Base-by-base conservation (phyloP, 2,329 filamentous ascomycete species). In the Epicoccum sorghinum region DNA sequence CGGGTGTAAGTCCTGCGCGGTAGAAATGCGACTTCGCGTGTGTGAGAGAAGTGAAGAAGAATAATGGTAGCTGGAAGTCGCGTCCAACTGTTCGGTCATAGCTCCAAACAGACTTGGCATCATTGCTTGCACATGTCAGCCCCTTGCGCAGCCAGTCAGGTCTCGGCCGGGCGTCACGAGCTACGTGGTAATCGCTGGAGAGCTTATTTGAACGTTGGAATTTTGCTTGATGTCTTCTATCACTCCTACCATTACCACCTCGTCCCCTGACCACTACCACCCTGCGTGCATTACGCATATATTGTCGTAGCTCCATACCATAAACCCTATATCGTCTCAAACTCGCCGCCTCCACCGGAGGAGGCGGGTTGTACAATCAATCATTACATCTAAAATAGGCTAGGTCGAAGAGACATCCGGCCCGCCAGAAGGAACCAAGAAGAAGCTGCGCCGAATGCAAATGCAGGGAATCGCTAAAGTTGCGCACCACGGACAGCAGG, bases 341-440 rank as follows among this genome's bases (percentile, higher is more conserved):
- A 60, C 35, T 41, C 27, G 6, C 54, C 51, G 47, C 36, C 44
- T 49, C 57, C 45, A 46, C 23, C 56, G 23, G 41, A 35, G 42
- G 56, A 61, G 52, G 43, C 58, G 57, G 54, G 56, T 48, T 52
- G 55, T 58, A 52, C 66, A 65, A 64, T 68, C 68, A 70, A 64
- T 68, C 68, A 70, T 68, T 65, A 63, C 60, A 53, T 53, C 67
- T 56, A 66, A 68, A 63, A 44, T 56, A 41, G 50, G 52, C 55
- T 59, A 53, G 60, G 53, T 61, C 45, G 46, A 44, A 40, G 47
- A 44, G 43, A 41, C 25, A 23, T 49, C 47, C 56, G 55, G 47
- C 51, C 58, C 51, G 37, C 64, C 57, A 61, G 52, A 62, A 57
- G 55, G 49, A 57, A 58, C 24, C 53, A 55, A 55, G 56, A 55